Evolutionary conservation across 805 yeast genomes (phyloP), one percentile per base, ranked within the genome.

Genomic region (Wickerhamomyces ciferrii): DNA sequence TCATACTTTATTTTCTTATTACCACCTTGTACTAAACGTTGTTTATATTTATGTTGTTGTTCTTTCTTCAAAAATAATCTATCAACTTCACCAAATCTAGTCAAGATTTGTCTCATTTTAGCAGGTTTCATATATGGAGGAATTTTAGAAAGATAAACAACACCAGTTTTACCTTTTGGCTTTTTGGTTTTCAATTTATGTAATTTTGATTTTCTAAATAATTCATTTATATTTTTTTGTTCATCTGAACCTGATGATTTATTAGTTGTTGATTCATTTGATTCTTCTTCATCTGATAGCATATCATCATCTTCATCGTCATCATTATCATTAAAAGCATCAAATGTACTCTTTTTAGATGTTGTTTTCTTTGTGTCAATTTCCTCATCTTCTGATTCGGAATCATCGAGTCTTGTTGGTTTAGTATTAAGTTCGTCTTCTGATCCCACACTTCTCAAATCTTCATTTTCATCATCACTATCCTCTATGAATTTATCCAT

Each of bases 81-180:
- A 56, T 88, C 96, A n/a, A 92, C 75, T 48, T 80, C 81, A 11
- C 99, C 99, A 67, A 92, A 94, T 50, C 88, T 72, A 4, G 82
- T 65, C 31, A 94, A 69, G 13, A 94, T 77, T 43, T 90, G 94
- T 56, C 96, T 76, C 67, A 94, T 71, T 62, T 90, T 94, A 2
- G 84, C 79, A 1, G 99, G 98, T 62, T 91, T 91, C 99, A 94
- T 94, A 61, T 86, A 94, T 23, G 99, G 99, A 0, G 99, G 99
- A 10, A 94, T 78, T 43, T 84, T 78, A 0, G 97, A 90, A 3
- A 94, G 65, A 56, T 94, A 94, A n/a, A 96, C 84, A 2, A 94
- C 97, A 5, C 99, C 99, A 0, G 96, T 83, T 55, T 78, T 82
- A 46, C 72, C 73, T 50, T 75, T 79, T 34, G 78, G 73, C 54